Percentiles rank a stretch among this genome's conserved stretches.
Evolutionary conservation across 768 basidiomycete species (phyloP).

Genomic region (Pisolithus albus): DNA sequence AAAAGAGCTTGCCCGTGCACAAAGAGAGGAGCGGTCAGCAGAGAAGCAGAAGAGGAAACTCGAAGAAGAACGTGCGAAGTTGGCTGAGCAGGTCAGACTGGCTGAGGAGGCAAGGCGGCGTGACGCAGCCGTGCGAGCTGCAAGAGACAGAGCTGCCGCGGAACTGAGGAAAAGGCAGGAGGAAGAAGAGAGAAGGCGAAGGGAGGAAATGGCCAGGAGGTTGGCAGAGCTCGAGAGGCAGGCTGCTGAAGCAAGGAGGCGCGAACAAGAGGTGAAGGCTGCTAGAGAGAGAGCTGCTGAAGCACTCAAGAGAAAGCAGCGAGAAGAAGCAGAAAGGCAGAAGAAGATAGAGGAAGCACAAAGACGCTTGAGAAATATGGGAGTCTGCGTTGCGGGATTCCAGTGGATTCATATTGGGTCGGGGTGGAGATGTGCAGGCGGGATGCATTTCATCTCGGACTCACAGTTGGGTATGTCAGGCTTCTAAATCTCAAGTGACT

Average conservation of each 20-base stretch:
- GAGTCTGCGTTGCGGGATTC: conserved; percentile 43
- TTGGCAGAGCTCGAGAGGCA: conserved; percentile 19
- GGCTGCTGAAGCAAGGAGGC: conserved; percentile 24
- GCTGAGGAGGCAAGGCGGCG: too few species aligned
- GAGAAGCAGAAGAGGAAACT: conserved; percentile 10
- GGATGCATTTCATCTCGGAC: conserved; percentile 35
- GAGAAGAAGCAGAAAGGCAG: conserved; percentile 32
- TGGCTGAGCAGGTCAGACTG: too few species aligned
- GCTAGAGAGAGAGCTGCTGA: conserved; percentile 20
- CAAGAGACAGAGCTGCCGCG: conserved; percentile 19
- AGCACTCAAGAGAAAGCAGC: conserved; percentile 26
- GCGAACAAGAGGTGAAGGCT: conserved; percentile 17
- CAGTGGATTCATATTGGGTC: conserved; percentile 34
- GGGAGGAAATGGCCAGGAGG: conserved; percentile 13
- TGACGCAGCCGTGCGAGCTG: conserved; percentile 5
- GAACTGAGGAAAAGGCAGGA: conserved; percentile 13
- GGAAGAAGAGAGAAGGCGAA: conserved; percentile 13
- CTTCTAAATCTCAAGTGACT: too few species aligned
- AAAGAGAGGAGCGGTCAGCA: conserved; percentile 8
- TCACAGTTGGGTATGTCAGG: conserved; percentile 16
- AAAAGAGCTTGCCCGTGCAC: conserved; percentile 12
- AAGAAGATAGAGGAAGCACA: conserved; percentile 28
- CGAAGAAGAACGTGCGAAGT: conserved; percentile 5
- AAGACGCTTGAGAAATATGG: conserved; percentile 37
- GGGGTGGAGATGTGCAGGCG: conserved; percentile 44